Percentiles rank a stretch among this genome's conserved stretches.
Evolutionary conservation across 2,329 filamentous ascomycete genomes (phyloP).

Genomic region (Trichoderma breve): DNA sequence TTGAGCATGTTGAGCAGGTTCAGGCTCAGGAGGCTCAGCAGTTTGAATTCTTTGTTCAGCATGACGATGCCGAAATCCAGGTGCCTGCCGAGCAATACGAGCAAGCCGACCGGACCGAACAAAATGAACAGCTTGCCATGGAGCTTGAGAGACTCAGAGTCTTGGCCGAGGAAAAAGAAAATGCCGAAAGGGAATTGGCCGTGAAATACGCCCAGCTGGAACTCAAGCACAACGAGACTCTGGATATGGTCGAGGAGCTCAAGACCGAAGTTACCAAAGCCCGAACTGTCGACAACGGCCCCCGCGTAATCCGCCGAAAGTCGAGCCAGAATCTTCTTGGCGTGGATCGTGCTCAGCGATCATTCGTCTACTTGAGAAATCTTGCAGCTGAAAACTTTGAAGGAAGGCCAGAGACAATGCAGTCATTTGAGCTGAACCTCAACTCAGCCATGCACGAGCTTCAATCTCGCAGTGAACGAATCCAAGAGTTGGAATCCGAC

Average conservation of each 20-base stretch:
- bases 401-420: constrained; percentile 75
- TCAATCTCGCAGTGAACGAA: constrained; percentile 79
- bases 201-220: constrained; percentile 82
- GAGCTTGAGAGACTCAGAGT: constrained; percentile 71
- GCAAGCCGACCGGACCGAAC: constrained; percentile 25
- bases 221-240: constrained; percentile 73
- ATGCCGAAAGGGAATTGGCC: constrained; percentile 68
- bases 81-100: constrained; percentile 16
- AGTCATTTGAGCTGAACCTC: constrained; percentile 88
- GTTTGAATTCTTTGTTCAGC: neutral
- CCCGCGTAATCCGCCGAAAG: constrained; percentile 81
- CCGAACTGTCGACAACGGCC: constrained; percentile 61
- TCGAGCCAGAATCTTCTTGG: constrained; percentile 86
- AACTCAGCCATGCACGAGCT: constrained; percentile 92
- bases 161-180: constrained; percentile 73
- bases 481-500: constrained; percentile 85
- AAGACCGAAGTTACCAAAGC: constrained; percentile 82
- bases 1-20: neutral
- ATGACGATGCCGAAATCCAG: neutral
- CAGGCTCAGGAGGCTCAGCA: neutral
- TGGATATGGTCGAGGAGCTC: constrained; percentile 86
- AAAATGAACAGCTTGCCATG: constrained; percentile 33
- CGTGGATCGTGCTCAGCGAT: constrained; percentile 87
- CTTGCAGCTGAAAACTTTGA: constrained; percentile 87
- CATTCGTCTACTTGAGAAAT: constrained; percentile 84